Evolutionary conservation across 805 yeast species (phyloP).

Genomic region (Kuraishia cidri): DNA sequence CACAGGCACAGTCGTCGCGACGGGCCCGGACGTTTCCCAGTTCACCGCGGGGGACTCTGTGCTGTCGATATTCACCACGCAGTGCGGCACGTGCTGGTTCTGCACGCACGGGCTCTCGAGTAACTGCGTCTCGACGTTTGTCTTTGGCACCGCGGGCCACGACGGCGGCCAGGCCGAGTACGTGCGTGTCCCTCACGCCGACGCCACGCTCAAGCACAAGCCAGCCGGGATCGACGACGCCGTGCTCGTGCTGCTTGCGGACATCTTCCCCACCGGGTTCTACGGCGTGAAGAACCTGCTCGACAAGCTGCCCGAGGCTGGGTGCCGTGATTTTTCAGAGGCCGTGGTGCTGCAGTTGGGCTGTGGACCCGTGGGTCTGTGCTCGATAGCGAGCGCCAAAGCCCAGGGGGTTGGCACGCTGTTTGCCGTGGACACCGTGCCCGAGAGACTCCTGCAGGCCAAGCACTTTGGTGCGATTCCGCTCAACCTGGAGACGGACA

Average conservation of each 20-base stretch:
- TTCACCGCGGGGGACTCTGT: conserved; percentile 37
- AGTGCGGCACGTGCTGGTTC: conserved; percentile 53
- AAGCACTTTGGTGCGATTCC: conserved; percentile 39
- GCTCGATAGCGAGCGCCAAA: conserved; percentile 36
- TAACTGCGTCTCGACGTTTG: conserved; percentile 42
- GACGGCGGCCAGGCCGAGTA: conserved; percentile 61
- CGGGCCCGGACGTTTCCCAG: conserved; percentile 21
- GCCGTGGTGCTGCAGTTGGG: conserved; percentile 43
- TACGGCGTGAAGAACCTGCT: conserved; percentile 45
- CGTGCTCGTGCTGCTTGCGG: conserved; percentile 49
- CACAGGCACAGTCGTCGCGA: conserved; percentile 30
- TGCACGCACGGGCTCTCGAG: conserved; percentile 47
- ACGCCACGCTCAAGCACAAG: conserved; percentile 33
- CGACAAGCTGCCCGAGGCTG: conserved; percentile 24
- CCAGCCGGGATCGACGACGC: conserved; percentile 32
- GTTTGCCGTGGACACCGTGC: conserved; percentile 41
- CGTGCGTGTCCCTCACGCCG: conserved; percentile 50
- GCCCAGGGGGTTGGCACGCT: conserved; percentile 32
- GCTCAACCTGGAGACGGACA: conserved; percentile 33
- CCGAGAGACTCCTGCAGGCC: conserved; percentile 35
- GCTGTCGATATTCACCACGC: conserved; percentile 40
- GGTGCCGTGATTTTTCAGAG: conserved; percentile 21
- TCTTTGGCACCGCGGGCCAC: conserved; percentile 48
- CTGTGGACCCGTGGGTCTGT: conserved; percentile 53
- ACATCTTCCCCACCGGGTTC: conserved; percentile 57